These are phyloP conservation scores for Parietaria judaica DNA, from an alignment of 306 rosid genomes.

Conservation along the genomic window DNA sequence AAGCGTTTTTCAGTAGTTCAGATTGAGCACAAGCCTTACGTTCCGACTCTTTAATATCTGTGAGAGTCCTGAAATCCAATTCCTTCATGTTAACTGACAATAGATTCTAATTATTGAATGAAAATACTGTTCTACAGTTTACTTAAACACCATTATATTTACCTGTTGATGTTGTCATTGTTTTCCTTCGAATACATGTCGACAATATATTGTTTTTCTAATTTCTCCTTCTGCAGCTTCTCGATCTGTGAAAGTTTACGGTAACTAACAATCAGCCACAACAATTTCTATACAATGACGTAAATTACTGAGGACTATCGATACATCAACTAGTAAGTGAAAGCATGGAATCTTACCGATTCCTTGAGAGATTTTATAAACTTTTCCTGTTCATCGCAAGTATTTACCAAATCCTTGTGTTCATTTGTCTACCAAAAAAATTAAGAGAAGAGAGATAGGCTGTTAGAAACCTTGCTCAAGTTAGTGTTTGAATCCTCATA, in stretches of 20 bases:
- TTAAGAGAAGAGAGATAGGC: neutral
- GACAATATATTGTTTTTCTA: conserved; percentile 55
- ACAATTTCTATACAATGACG: conserved; percentile 3
- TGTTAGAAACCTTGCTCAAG: neutral
- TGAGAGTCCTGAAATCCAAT: conserved; percentile 47
- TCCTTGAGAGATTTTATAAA: conserved; percentile 69
- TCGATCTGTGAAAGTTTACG: conserved; percentile 50
- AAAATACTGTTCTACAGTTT: too few relatives aligned
- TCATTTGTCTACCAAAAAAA: conserved; percentile 41
- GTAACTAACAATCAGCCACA: conserved; percentile 13
- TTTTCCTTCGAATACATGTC: conserved; percentile 72
- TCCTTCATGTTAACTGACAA: neutral
- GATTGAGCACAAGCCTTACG: conserved; percentile 65
- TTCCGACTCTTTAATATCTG: conserved; percentile 79
- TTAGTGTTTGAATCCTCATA: neutral
- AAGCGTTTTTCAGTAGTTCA: conserved; percentile 63
- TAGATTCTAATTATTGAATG: too few relatives aligned
- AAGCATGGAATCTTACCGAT: conserved; percentile 39
- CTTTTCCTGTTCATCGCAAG: conserved; percentile 52
- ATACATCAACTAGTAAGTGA: conserved; percentile 4
- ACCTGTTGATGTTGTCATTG: conserved; percentile 75
- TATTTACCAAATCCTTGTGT: conserved; percentile 42
- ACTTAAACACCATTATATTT: neutral
- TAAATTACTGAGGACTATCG: too few relatives aligned
- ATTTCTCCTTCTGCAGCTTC: conserved; percentile 55